Evolutionary conservation across 495 filamentous ascomycete genomes (phyloP).

Genomic region (Haplographium delicatum): DNA sequence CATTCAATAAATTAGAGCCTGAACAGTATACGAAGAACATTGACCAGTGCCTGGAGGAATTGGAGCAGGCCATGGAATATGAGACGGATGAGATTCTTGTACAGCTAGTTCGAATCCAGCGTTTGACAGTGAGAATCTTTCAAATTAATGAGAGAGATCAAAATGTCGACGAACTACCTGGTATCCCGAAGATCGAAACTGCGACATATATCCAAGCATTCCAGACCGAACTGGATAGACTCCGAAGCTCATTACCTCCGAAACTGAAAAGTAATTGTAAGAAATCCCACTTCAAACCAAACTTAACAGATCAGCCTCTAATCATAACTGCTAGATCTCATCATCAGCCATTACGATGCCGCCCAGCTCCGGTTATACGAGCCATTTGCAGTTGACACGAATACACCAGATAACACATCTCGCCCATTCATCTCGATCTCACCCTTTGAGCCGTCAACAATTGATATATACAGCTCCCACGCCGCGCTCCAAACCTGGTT

Average conservation of each 20-base stretch:
- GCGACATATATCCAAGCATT: conserved; percentile 27
- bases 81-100: conserved; percentile 31
- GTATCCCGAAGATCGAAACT: conserved; percentile 17
- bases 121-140: conserved; percentile 32
- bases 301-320: not conserved
- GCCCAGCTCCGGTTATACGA: conserved; percentile 27
- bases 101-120: conserved; percentile 33
- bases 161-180: conserved; percentile 9
- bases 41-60: conserved; percentile 30
- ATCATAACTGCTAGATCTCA: conserved; percentile 14
- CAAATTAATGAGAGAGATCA: conserved; percentile 25
- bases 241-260: conserved; percentile 22
- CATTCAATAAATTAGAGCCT: conserved; percentile 23
- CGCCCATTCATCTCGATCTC: conserved; percentile 30
- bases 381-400: conserved; percentile 25
- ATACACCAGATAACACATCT: conserved; percentile 27
- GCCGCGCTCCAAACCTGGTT: conserved; percentile 34
- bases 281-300: not conserved
- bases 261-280: conserved; percentile 23
- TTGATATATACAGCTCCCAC: conserved; percentile 29
- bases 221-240: conserved; percentile 28
- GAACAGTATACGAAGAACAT: conserved; percentile 32
- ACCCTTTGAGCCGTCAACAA: conserved; percentile 24
- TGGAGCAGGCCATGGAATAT: conserved; percentile 29
- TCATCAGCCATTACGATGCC: conserved; percentile 25